phyloP scores from a whole-genome alignment of 106 monocot genomes.

The Acorus calamus region DNA sequence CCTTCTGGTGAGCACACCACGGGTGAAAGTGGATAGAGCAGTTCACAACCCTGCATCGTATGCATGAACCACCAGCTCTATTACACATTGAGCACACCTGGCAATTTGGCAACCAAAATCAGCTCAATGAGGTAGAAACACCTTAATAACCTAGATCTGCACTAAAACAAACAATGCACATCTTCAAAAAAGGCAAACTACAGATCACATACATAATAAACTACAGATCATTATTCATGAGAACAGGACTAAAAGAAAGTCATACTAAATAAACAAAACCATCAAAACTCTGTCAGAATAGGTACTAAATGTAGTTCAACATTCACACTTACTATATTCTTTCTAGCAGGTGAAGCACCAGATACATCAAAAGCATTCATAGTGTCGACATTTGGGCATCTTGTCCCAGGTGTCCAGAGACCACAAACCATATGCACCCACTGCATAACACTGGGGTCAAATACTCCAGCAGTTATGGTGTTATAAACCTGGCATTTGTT shows the following conservation, averaged over 20 bases:
- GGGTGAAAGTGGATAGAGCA: conserved; percentile 72
- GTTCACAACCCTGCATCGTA: conserved; percentile 53
- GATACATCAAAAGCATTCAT: conserved; percentile 92
- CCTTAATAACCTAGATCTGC: no score
- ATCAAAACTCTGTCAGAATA: no score
- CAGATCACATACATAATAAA: no score
- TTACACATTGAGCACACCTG: conserved; percentile 29
- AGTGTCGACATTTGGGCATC: conserved; percentile 82
- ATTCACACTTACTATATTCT: conserved; percentile 41
- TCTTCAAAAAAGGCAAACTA: no score
- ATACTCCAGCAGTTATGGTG: conserved; percentile 34
- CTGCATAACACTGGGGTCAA: conserved; percentile 45
- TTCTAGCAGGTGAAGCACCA: conserved; percentile 45
- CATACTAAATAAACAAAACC: no score
- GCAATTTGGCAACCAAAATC: neutral
- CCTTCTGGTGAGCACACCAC: conserved; percentile 95
- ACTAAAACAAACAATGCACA: no score
- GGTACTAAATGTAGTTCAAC: no score
- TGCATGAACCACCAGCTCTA: conserved; percentile 51
- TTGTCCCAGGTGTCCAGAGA: conserved; percentile 91
- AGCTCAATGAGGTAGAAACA: neutral
- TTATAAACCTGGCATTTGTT: conserved; percentile 15
- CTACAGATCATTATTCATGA: no score
- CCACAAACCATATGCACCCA: conserved; percentile 99
- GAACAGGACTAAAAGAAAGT: no score